Evolutionary conservation across 768 basidiomycete species (phyloP), one percentile per base, ranked within the genome.

Genomic region (Termitomyces titanicus): DNA sequence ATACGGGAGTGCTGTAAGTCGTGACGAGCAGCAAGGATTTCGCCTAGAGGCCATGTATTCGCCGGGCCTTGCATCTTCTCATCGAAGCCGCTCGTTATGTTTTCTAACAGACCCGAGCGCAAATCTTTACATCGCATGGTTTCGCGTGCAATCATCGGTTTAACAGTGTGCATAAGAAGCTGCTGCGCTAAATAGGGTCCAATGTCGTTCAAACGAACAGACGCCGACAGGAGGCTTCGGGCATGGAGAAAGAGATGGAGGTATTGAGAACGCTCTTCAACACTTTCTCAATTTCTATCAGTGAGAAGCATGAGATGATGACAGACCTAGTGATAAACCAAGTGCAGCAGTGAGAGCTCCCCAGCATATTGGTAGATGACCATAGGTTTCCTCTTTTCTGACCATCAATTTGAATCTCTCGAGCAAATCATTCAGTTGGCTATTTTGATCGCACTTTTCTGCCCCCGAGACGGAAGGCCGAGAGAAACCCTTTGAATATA

Each of bases 41-140:
- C 97, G 17, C 94, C 95, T 18, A 99, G 70, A 0, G 96, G 97
- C 96, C 96, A 98, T 15, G 92, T 98, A 63, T 86, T 94, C 35
- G 88, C 87, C 4, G 95, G 94, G 0, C 85, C 88, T 33, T 74
- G 62, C 11, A 74, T 64, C 12, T 63, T 65, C 31, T 76, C 73
- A 56, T 81, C 75, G 57, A 78, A 79, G 7, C 49, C 56, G 8
- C 55, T 50, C 11, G 64, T 64, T 24, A 63, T 44, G 17, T 53
- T 56, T 47, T 66, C 66, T 17, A 74, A 54, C 47, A 77, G 39
- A 0, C 81, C 79, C 5, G 84, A 82, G n/a, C 77, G 76, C 39
- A 87, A 63, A 46, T 74, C 52, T 38, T 69, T 71, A 61, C 79
- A 83, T 51, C 71, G 74, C 1, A 63, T 57, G 6, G 78, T 64